Base-by-base conservation (phyloP, 1,284 basidiomycete genomes). In the Ustilago sp. region DNA sequence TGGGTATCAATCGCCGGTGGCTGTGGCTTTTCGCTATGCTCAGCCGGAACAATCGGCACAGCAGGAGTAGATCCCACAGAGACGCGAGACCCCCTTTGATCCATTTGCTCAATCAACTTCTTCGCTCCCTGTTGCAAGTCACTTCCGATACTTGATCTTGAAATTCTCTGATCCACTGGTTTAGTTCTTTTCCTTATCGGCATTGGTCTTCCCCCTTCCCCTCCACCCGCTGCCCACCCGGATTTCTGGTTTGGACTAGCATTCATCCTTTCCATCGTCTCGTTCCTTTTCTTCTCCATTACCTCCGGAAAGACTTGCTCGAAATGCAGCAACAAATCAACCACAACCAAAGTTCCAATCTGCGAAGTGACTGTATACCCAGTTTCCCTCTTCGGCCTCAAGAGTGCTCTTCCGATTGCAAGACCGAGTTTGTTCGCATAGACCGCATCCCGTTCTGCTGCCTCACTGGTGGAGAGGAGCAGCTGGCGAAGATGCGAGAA, bases 401-500 rank as follows among this genome's bases (percentile, higher is more conserved):
- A 88, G 54, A 98, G 89, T 36, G 90, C 93, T 84, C 95, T 89
- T 63, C 95, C 94, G 73, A 96, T 86, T 7, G 94, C 93, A 60
- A 96, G 88, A 0, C 93, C 93, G 53, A 98, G 88, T 87, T 98
- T 98, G 51, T 92, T 91, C 68, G 93, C 88, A 84, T 92, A 97
- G 7, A 94, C 88, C 68, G 93, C 91, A 80, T 92, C 89, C 0
- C 89, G 73, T 83, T 96, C 83, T n/a, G 15, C n/a, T 34, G 52
- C 36, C 1, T 62, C 86, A 13, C 89, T 88, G 2, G 88, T 89
- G 17, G 90, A 89, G 56, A 94, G 90, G 65, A 96, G 87, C 4
- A 93, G 93, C 57, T 58, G 61, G 45, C 88, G 92, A 63, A 97
- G 87, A 87, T 97, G 94, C 68, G 89, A 89, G 68, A 95, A 88